Percentiles rank a stretch among this genome's conserved stretches.
Conservation (phyloP, 371 early-diverging fungal species). For the Blastocladiella emersonii region DNA sequence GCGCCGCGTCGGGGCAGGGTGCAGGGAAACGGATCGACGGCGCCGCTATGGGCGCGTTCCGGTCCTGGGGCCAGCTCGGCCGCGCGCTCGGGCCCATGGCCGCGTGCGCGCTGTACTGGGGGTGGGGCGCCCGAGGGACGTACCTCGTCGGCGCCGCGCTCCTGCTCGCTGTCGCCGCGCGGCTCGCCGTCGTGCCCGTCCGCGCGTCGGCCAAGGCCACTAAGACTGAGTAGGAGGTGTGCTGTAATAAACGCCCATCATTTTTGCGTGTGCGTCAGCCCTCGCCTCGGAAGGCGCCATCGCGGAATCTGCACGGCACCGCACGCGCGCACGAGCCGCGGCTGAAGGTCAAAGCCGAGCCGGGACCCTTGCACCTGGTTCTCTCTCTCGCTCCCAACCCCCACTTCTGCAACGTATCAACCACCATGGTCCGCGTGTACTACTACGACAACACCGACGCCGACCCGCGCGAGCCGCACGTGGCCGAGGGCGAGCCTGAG, state of each 20-base stretch:
- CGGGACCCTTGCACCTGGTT: too few relatives aligned
- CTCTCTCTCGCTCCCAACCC: too few relatives aligned
- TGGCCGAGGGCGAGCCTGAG: constrained; percentile 41
- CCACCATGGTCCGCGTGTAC: constrained; percentile 42
- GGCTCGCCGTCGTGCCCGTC: too few relatives aligned
- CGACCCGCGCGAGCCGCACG: constrained; percentile 55
- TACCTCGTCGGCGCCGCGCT: not conserved
- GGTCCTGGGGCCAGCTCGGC: constrained; percentile 84
- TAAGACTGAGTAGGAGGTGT: too few relatives aligned
- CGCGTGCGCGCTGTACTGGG: constrained; percentile 79
- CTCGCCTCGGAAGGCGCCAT: too few relatives aligned
- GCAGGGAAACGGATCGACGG: constrained; percentile 27
- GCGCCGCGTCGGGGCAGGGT: constrained; percentile 28
- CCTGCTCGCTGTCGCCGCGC: not conserved
- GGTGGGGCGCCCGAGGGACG: constrained; percentile 33
- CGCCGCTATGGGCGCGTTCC: constrained; percentile 64
- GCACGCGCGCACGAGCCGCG: too few relatives aligned
- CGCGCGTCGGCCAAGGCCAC: too few relatives aligned
- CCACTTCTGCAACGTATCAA: too few relatives aligned
- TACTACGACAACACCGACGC: constrained; percentile 39
- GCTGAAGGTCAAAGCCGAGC: too few relatives aligned
- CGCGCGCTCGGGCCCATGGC: constrained; percentile 77
- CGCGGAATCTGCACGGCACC: too few relatives aligned
- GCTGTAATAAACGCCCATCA: too few relatives aligned
- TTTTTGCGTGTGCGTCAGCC: too few relatives aligned